Evolutionary conservation across 1,139 yeast species (phyloP), one percentile per base, ranked within the genome.

Genomic region (Hyphopichia fennica): DNA sequence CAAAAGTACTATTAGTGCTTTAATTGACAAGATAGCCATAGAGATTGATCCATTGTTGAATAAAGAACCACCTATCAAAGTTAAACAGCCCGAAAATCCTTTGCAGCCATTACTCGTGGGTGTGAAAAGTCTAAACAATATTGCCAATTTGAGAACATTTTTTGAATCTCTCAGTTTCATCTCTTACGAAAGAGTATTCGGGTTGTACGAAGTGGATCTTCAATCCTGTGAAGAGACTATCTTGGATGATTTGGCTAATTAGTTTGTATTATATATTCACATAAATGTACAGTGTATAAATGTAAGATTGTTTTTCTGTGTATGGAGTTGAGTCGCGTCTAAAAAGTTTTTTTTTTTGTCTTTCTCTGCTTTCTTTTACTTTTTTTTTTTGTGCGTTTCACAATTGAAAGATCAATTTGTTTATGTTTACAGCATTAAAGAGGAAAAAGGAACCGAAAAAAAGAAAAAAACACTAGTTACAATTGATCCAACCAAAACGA

Each of bases 141-240:
- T 84, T n/a, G 62, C 73, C 2, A 75, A 77, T 36, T 66, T 91
- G 49, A 77, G 84, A 43, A 77, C 77, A 10, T 90, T 87, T 56
- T 85, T 87, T 56, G 86, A 84, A 51, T 82, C 79, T 41, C 65
- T 88, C 45, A 82, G 95, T 51, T 77, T 86, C 46, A 73, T 78
- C 35, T 84, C 82, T 48, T 90, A 84, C 58, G 96, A 90, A 57
- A 76, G 84, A 49, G 76, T 78, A 17, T 90, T 84, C 56, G 75
- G 82, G 8, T 64, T 87, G 54, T 70, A 66, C 32, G 57, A 55
- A 2, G 64, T 79, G 1, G 87, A 88, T 55, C 38, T 57, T 23
- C 65, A 58, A 0, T 67, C 69, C 1, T 80, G 89, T 53, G 72
- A 71, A 41, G 59, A 60, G 7, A 95, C 87, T 57, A 52, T 84